Conservation (phyloP, 208 protist species). For the Wallacemonas sp. region DNA sequence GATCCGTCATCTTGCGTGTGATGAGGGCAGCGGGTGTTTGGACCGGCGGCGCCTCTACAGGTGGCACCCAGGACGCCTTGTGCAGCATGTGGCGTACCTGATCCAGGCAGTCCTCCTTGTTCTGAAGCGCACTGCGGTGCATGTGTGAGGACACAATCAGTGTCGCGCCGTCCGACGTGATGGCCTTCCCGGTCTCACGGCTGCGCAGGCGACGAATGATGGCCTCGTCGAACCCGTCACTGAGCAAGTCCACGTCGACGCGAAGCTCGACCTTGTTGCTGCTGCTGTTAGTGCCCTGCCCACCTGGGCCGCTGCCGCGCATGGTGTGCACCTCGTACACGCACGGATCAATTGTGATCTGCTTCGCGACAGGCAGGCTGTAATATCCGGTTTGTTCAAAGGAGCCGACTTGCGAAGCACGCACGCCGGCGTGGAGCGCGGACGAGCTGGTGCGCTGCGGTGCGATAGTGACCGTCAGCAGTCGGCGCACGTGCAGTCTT, state of each 20-base stretch:
- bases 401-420: slow-evolving; percentile 53
- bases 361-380: slow-evolving; percentile 31
- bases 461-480: no score
- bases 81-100: slow-evolving; percentile 62
- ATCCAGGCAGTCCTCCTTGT: slow-evolving; percentile 66
- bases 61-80: slow-evolving; percentile 76
- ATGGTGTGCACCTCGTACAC: slow-evolving; percentile 55
- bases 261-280: slow-evolving; percentile 89
- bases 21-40: slow-evolving; percentile 44
- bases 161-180: slow-evolving; percentile 48
- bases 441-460: background rate
- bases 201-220: slow-evolving; percentile 36
- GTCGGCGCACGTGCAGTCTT: background rate
- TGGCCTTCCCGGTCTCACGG: slow-evolving; percentile 32
- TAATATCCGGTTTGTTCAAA: slow-evolving; percentile 65
- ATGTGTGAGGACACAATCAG: slow-evolving; percentile 71
- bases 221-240: slow-evolving; percentile 48
- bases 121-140: slow-evolving; percentile 73
- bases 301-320: slow-evolving; percentile 80
- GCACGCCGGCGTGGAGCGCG: background rate
- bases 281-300: slow-evolving; percentile 80
- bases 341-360: slow-evolving; percentile 41
- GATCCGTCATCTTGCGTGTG: slow-evolving; percentile 37
- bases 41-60: slow-evolving; percentile 50
- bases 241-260: slow-evolving; percentile 44